phyloP scores from a whole-genome alignment of 164 flowering plant genomes.

The Umbellularia californica region DNA sequence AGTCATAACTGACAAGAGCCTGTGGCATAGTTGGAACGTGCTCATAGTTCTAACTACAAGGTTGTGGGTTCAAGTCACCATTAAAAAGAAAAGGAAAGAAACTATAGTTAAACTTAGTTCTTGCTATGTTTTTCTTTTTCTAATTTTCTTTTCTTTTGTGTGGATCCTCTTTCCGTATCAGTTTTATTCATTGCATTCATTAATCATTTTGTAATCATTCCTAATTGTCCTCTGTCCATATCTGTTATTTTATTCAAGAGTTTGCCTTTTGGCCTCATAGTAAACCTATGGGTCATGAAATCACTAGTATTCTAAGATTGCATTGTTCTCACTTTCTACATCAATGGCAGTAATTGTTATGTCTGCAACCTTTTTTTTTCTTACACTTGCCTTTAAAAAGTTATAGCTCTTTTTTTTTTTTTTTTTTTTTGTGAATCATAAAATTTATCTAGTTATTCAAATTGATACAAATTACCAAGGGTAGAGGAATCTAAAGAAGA shows the following conservation, averaged over 20 bases:
- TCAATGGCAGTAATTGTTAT: neutral
- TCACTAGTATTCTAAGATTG: neutral
- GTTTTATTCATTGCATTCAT: neutral
- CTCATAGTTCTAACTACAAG: too few species aligned
- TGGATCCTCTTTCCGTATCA: neutral
- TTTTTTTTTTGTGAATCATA: too few species aligned
- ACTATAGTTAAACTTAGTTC: neutral
- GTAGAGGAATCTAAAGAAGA: too few species aligned
- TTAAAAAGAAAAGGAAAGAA: too few species aligned
- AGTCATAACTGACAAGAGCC: too few species aligned
- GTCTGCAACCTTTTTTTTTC: neutral
- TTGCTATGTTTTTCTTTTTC: too few species aligned
- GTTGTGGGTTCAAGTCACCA: too few species aligned
- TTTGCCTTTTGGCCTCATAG: neutral
- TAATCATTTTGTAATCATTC: neutral
- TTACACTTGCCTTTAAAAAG: neutral
- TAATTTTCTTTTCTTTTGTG: too few species aligned
- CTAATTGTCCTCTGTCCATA: neutral
- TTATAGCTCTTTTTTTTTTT: too few species aligned
- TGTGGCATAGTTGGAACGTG: too few species aligned
- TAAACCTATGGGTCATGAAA: neutral
- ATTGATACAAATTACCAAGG: too few species aligned
- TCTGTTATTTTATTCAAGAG: neutral
- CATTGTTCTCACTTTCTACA: slow-evolving; percentile 2
- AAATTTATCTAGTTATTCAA: too few species aligned